Conservation (phyloP, 2,329 filamentous ascomycete genomes). For the Penicillium sp. region DNA sequence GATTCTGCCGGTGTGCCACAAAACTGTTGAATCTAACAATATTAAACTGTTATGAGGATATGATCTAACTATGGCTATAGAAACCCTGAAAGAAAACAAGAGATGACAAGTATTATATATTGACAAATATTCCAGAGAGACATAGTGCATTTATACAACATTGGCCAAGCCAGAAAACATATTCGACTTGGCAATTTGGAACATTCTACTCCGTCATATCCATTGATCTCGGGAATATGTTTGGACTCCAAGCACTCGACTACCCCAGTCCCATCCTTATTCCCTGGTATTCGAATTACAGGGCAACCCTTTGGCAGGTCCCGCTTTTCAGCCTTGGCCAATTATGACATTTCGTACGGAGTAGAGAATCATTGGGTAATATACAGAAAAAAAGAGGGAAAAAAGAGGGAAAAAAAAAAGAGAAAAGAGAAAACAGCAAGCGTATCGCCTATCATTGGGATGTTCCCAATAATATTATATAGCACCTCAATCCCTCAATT, state of each 20-base stretch:
- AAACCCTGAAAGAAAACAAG: background rate
- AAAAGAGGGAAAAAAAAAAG: slow-evolving; percentile 2
- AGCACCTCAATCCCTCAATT: slow-evolving; percentile 8
- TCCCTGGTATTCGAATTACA: background rate
- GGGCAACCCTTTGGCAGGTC: background rate
- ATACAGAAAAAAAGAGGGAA: slow-evolving; percentile 1
- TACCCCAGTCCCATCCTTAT: background rate
- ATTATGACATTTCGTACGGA: background rate
- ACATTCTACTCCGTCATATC: background rate
- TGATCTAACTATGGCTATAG: background rate
- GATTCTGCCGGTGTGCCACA: background rate
- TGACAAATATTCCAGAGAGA: background rate
- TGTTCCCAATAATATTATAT: slow-evolving; percentile 17
- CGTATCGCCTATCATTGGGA: background rate
- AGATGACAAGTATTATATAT: too few species aligned
- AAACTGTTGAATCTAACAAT: background rate
- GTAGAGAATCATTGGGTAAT: background rate
- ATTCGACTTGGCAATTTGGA: background rate
- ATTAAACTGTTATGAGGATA: background rate
- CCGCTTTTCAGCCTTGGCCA: background rate
- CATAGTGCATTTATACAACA: background rate
- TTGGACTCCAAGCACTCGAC: background rate
- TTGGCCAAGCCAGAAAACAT: background rate
- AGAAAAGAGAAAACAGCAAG: slow-evolving; percentile 1
- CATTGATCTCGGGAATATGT: background rate